A percentile compares a stretch with the other conserved stretches of the same genome.
phyloP scores from a whole-genome alignment of 2,329 filamentous ascomycete genomes.

The Fusarium veterinarium region DNA sequence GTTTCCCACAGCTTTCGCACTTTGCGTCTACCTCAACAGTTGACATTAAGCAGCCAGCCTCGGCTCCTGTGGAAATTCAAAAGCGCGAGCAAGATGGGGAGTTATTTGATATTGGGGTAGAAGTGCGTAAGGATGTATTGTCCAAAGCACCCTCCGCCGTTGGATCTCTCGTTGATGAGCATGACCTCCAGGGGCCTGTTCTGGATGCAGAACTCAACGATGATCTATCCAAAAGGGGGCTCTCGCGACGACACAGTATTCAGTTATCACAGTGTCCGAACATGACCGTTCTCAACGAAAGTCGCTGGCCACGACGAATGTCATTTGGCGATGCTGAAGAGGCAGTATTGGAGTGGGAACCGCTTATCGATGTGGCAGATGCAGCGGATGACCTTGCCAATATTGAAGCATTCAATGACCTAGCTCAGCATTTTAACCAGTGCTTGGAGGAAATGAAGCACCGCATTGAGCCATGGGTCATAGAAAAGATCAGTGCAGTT shows the following conservation, averaged over 20 bases:
- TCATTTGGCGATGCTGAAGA: constrained; percentile 83
- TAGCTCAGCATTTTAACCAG: constrained; percentile 66
- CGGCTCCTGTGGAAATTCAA: constrained; percentile 40
- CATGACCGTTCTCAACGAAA: constrained; percentile 60
- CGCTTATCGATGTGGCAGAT: constrained; percentile 59
- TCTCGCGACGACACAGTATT: constrained; percentile 73
- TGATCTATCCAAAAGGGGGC: constrained; percentile 57
- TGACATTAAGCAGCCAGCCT: constrained; percentile 37
- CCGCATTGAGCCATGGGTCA: constrained; percentile 70
- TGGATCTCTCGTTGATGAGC: constrained; percentile 69
- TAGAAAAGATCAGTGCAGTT: constrained; percentile 66
- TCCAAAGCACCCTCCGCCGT: constrained; percentile 64
- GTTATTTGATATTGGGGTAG: constrained; percentile 50
- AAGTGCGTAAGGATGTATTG: constrained; percentile 57
- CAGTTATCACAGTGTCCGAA: constrained; percentile 49
- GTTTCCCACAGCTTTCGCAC: constrained; percentile 40
- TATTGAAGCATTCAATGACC: constrained; percentile 57
- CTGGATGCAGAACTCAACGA: constrained; percentile 60
- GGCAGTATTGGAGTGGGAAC: constrained; percentile 75
- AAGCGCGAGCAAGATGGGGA: constrained; percentile 42
- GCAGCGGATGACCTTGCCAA: constrained; percentile 41
- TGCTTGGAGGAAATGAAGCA: constrained; percentile 64
- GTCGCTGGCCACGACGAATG: constrained; percentile 76
- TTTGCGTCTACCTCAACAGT: constrained; percentile 45
- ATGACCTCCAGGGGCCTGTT: constrained; percentile 67